Percentiles rank a stretch among this genome's conserved stretches.
Conservation (phyloP, 202 grass and related monocot species). For the Setaria viridis region DNA sequence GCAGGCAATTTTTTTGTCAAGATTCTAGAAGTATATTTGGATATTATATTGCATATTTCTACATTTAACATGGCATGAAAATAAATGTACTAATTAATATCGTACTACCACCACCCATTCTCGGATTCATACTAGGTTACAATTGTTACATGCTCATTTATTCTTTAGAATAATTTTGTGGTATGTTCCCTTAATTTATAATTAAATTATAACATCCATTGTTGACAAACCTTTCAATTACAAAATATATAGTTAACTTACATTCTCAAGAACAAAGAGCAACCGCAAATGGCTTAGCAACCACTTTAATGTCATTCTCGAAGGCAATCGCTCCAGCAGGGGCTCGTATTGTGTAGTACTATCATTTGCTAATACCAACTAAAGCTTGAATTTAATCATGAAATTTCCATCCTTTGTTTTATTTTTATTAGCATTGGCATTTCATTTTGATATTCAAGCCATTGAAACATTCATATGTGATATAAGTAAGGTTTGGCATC, state of each 20-base stretch:
- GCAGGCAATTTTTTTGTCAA: too few species aligned
- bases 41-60: too few species aligned
- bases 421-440: too few species aligned
- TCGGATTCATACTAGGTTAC: constrained; percentile 43
- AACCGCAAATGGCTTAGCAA: constrained; percentile 74
- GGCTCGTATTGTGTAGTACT: constrained; percentile 63
- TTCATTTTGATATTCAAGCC: too few species aligned
- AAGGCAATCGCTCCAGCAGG: constrained; percentile 72
- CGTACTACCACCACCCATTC: background rate
- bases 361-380: background rate
- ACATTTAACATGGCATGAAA: too few species aligned
- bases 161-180: constrained; percentile 87
- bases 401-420: too few species aligned
- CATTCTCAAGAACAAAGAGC: constrained; percentile 73
- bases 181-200: constrained; percentile 37
- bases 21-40: too few species aligned
- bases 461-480: too few species aligned
- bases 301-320: constrained; percentile 70
- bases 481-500: too few species aligned
- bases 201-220: background rate
- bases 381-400: too few species aligned
- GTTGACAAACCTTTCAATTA: background rate
- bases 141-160: constrained; percentile 55
- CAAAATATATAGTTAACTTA: background rate
- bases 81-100: too few species aligned